Conservation (phyloP, 2,329 filamentous ascomycete species). For the Cadophora luteo-olivacea region DNA sequence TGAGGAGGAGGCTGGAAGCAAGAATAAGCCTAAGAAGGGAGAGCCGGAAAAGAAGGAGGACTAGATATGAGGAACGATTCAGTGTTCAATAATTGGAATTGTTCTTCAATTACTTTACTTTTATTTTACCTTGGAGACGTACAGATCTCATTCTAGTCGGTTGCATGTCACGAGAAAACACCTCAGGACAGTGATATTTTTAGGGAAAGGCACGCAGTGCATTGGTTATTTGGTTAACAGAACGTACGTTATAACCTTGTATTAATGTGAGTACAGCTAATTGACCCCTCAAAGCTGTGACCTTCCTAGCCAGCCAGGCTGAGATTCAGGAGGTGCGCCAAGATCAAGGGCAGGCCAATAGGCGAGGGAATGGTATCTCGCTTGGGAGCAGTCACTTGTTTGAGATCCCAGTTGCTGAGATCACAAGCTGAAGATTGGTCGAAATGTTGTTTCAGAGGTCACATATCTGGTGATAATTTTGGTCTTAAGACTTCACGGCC, state of each 20-base stretch:
- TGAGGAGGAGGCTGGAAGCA: slow-evolving; percentile 50
- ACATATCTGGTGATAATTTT: neutral
- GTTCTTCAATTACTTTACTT: too few relatives aligned
- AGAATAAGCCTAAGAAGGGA: slow-evolving; percentile 52
- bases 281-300: neutral
- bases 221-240: neutral
- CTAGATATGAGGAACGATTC: neutral
- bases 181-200: neutral
- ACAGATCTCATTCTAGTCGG: too few relatives aligned
- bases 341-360: neutral
- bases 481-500: neutral
- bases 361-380: neutral
- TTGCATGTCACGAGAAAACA: neutral
- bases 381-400: neutral
- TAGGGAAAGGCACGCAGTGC: neutral
- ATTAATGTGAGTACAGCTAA: neutral
- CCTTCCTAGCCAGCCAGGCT: neutral
- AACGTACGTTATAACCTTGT: neutral
- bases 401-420: neutral
- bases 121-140: too few relatives aligned
- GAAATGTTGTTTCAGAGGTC: neutral
- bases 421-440: neutral
- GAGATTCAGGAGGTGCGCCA: slow-evolving; percentile 10
- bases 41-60: slow-evolving; percentile 46
- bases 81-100: too few relatives aligned